Evolutionary conservation across 2,329 filamentous ascomycete species (phyloP).

Genomic region (Trichoderma sp.): DNA sequence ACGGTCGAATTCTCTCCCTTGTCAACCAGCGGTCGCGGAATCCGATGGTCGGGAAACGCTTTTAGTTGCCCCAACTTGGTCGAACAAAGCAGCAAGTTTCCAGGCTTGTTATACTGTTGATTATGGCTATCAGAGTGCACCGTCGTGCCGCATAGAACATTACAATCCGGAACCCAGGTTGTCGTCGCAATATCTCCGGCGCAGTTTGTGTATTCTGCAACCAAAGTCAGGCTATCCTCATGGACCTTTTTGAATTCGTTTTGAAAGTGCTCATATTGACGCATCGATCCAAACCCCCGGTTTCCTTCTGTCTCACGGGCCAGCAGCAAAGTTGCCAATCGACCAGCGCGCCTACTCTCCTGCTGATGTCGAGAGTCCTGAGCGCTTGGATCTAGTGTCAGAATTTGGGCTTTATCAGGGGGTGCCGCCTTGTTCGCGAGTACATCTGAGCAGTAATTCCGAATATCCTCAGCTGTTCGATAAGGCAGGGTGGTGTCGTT

Average conservation of each 20-base stretch:
- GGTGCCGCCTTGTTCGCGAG: constrained; percentile 28
- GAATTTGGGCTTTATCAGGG: constrained; percentile 27
- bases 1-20: constrained; percentile 57
- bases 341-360: constrained; percentile 29
- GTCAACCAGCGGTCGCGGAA: constrained; percentile 54
- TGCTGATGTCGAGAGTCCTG: not conserved
- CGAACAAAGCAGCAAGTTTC: constrained; percentile 61
- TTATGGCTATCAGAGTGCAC: constrained; percentile 64
- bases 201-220: constrained; percentile 60
- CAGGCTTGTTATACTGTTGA: constrained; percentile 66
- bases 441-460: constrained; percentile 39
- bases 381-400: constrained; percentile 33
- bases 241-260: constrained; percentile 47
- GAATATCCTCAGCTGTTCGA: constrained; percentile 34
- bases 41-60: constrained; percentile 59
- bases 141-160: constrained; percentile 63
- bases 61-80: constrained; percentile 46
- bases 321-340: constrained; percentile 47
- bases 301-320: constrained; percentile 53
- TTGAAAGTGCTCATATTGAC: constrained; percentile 47
- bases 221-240: constrained; percentile 55
- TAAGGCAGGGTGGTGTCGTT: constrained; percentile 31
- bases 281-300: constrained; percentile 44
- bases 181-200: constrained; percentile 63
- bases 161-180: constrained; percentile 56